Base-by-base conservation (phyloP, 2,329 filamentous ascomycete genomes). In the Cadophora luteo-olivacea region DNA sequence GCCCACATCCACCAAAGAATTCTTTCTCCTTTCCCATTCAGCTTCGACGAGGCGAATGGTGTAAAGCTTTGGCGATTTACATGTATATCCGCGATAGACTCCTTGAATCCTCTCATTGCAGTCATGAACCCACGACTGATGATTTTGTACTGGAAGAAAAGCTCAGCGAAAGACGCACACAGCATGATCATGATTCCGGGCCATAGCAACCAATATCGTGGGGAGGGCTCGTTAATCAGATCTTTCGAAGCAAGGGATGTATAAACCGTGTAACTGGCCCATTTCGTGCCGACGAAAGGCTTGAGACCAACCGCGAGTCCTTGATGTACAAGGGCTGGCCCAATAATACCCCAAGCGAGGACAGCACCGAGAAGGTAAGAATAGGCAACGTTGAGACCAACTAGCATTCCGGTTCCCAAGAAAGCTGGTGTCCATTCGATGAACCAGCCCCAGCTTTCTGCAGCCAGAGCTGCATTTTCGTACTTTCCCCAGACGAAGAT, bases 381-480 rank as follows among this genome's bases (percentile, higher is more conserved):
- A 66, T 87, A 74, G 29, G 86, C 84, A 19, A 85, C 83, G 76
- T 88, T 85, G 57, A 85, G 76, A 70, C 84, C 84, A 60, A 84
- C 82, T 61, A 85, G 81, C 81, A 85, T 84, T 41, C 82, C 83
- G 48, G 78, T 79, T 6, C 87, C 87, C 69, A 89, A 86, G 78
- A 89, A 89, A 45, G 87, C 87, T 0, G 87, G 86, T 0, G 86
- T 89, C 72, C 82, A 84, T 72, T 88, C 86, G 57, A 88, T 80
- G 70, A 85, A 81, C 87, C 87, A 89, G 14, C 85, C 85, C 87
- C 87, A 89, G 77, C 84, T 87, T 77, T 89, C 86, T 22, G 85
- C 82, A 57, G 81, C 80, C 36, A 87, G 79, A 0, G 85, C 85
- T 19, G 77, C 76, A 70, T 83, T 86, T 54, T 79, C n/a, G n/a